Conservation (phyloP, 805 yeast genomes). For the Wickerhamiella vanderwaltii region DNA sequence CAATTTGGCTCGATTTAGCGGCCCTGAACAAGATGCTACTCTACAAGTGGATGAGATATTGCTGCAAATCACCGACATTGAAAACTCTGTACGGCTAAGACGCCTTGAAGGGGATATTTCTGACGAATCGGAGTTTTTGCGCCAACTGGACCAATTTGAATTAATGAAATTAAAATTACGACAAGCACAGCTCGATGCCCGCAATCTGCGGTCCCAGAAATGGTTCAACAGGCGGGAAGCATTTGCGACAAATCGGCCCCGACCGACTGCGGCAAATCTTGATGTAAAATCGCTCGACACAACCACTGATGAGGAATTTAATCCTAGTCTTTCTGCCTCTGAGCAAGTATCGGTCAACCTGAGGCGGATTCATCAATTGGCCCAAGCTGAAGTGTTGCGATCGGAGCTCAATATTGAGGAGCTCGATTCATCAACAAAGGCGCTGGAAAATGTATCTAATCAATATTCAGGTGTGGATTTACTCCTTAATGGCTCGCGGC, state of each 20-base stretch:
- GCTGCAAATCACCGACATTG: not conserved
- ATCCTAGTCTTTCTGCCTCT: constrained; percentile 16
- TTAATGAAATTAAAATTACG: constrained; percentile 7
- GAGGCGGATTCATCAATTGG: constrained; percentile 27
- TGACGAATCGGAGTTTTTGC: not conserved
- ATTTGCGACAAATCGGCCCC: not conserved
- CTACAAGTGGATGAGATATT: constrained; percentile 1
- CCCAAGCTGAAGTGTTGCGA: constrained; percentile 30
- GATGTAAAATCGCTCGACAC: not conserved
- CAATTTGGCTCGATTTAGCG: constrained; percentile 1
- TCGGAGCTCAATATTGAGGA: constrained; percentile 29
- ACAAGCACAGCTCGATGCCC: constrained; percentile 1
- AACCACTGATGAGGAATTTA: not conserved
- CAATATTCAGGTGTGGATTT: constrained; percentile 30
- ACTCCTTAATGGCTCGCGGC: constrained; percentile 27
- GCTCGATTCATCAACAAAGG: constrained; percentile 29
- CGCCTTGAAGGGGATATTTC: not conserved
- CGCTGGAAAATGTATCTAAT: constrained; percentile 25
- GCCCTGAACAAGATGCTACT: constrained; percentile 6
- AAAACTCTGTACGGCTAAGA: not conserved
- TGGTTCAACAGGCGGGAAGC: constrained; percentile 4
- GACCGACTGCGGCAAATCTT: not conserved
- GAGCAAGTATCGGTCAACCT: constrained; percentile 25
- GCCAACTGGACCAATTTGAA: constrained; percentile 1
- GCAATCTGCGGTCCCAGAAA: not conserved